Base-by-base conservation (phyloP, 1,284 basidiomycete species). In the Bondarzewia mesenterica region DNA sequence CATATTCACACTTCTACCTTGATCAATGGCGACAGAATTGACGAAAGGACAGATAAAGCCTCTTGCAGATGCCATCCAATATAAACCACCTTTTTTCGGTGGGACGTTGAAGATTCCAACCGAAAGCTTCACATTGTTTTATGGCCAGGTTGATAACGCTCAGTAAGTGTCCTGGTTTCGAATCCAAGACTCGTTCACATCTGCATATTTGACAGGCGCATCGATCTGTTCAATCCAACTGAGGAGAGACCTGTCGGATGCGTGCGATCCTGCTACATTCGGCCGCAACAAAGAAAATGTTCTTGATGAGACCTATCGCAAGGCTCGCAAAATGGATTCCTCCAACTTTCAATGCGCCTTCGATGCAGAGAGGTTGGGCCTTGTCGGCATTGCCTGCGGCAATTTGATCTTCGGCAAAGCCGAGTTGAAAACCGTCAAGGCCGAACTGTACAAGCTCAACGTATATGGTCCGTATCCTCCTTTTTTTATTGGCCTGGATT, bases 401-500 rank as follows among this genome's bases (percentile, higher is more conserved):
- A 50, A 48, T 2, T 47, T 63, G 4, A 46, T 59, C 12, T 52
- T 53, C 23, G 55, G 57, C 18, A 27, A 50, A 12, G 50, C 54
- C 7, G 40, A 44, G 8, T 23, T 39, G 12, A 27, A 38, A 12
- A 14, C 48, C 8, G 43, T 65, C 22, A 22, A 48, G 5, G 55
- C 54, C 4, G 60, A 63, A 44, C 50, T 60, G 3, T 58, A 62
- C 48, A 62, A 63, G 47, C 54, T 64, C 23, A 65, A 64, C 49
- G 54, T 62, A 8, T 63, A 63, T 40, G 58, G 62, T 62, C 27
- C 8, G 60, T 51, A 16, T 41, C n/a, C 41, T 18, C 20, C 14
- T 6, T 10, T n/a, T 18, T 44, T 15, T 12, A 22, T 43, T 8
- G 14, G 1, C 35, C n/a, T n/a, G 72, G 70, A 62, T 10, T 51